A percentile compares a stretch with the other conserved stretches of the same genome.
Conservation (phyloP, 2,329 filamentous ascomycete species). For the Aureobasidium sp. region DNA sequence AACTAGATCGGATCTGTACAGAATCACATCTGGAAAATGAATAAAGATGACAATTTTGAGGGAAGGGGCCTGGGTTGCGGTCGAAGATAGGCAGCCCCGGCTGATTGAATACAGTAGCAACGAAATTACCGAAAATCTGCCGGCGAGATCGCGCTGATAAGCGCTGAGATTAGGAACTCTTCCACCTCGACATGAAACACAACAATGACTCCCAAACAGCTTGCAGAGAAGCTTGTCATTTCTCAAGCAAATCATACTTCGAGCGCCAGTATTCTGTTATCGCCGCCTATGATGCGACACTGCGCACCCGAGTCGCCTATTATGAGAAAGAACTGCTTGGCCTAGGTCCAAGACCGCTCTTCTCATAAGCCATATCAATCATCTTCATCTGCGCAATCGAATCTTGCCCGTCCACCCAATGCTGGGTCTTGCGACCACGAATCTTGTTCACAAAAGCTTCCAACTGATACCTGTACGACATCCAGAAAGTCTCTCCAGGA, state of each 20-base stretch:
- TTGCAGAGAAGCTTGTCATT: too few relatives aligned
- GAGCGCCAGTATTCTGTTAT: neutral
- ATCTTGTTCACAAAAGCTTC: conserved; percentile 32
- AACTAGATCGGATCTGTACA: too few relatives aligned
- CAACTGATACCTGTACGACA: conserved; percentile 31
- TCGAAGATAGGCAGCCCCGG: too few relatives aligned
- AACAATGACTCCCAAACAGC: too few relatives aligned
- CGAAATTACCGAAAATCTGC: too few relatives aligned
- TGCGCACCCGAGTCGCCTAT: neutral
- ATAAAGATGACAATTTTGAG: too few relatives aligned
- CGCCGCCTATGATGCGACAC: neutral
- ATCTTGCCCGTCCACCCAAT: conserved; percentile 29
- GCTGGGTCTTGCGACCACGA: conserved; percentile 23
- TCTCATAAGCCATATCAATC: conserved; percentile 31
- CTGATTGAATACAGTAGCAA: too few relatives aligned
- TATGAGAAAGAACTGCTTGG: neutral
- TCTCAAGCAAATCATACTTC: neutral
- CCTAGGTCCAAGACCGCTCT: conserved; percentile 21
- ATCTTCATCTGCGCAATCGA: conserved; percentile 30
- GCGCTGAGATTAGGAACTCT: too few relatives aligned
- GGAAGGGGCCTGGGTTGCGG: too few relatives aligned
- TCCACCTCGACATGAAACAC: too few relatives aligned
- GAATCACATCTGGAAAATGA: too few relatives aligned
- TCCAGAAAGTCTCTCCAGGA: conserved; percentile 21
- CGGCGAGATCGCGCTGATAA: too few relatives aligned